phyloP scores from a whole-genome alignment of 306 rosid species.

The Prunus kanzakura region DNA sequence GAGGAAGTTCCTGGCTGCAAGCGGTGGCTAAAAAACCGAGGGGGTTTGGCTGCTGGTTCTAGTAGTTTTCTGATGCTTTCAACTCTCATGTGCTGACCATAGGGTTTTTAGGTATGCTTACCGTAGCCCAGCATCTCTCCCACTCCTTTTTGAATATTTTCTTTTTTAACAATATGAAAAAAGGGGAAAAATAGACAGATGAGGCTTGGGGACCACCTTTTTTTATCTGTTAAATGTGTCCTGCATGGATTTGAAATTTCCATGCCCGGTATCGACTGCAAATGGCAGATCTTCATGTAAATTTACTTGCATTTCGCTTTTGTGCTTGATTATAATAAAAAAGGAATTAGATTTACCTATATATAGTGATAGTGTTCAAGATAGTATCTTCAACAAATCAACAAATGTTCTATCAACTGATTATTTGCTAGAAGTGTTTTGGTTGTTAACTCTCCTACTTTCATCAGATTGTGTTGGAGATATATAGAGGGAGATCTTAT shows the following conservation, averaged over 20 bases:
- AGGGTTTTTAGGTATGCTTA: slow-evolving; percentile 11
- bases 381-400: not conserved
- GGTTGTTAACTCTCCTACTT: too few relatives aligned
- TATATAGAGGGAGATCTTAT: too few relatives aligned
- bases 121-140: slow-evolving; percentile 15
- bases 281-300: slow-evolving; percentile 20
- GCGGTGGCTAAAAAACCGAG: slow-evolving; percentile 41
- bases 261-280: slow-evolving; percentile 25
- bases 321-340: not conserved
- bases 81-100: slow-evolving; percentile 9
- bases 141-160: slow-evolving; percentile 17
- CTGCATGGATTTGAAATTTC: slow-evolving; percentile 47
- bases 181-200: slow-evolving; percentile 5
- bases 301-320: not conserved
- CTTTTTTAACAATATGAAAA: slow-evolving; percentile 15
- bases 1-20: slow-evolving; percentile 68
- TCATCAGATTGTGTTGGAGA: not conserved
- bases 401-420: not conserved
- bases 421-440: too few relatives aligned
- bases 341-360: not conserved
- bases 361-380: not conserved
- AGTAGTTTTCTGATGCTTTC: slow-evolving; percentile 31
- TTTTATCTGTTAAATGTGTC: slow-evolving; percentile 43
- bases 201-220: slow-evolving; percentile 38
- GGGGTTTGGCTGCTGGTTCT: slow-evolving; percentile 19